phyloP scores from a whole-genome alignment of 257 asterid species.

The Prunella vulgaris region DNA sequence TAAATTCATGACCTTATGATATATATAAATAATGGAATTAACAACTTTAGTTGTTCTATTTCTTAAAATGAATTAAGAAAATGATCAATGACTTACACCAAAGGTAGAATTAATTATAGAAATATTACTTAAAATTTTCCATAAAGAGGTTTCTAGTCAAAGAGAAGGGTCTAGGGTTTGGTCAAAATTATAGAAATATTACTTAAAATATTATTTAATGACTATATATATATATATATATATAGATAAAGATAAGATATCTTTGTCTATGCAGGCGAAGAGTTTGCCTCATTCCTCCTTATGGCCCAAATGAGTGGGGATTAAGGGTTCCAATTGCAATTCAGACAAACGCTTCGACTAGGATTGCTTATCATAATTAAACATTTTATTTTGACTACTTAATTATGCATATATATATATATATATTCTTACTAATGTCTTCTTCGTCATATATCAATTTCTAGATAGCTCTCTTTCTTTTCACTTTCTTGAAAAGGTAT shows the following conservation, averaged over 20 bases:
- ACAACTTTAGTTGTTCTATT: no score
- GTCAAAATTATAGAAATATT: not conserved
- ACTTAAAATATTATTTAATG: not conserved
- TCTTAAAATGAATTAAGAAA: no score
- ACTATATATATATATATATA: no score
- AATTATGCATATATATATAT: not conserved
- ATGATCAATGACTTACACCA: not conserved
- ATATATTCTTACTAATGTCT: not conserved
- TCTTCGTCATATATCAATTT: not conserved
- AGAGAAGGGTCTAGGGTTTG: no score
- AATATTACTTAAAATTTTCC: not conserved
- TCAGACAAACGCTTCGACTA: constrained; percentile 49
- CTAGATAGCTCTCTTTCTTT: constrained; percentile 5
- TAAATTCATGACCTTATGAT: no score
- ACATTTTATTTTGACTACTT: not conserved
- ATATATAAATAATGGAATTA: no score
- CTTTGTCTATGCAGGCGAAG: constrained; percentile 46
- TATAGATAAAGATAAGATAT: constrained; percentile 34
- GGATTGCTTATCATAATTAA: not conserved
- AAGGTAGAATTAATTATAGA: not conserved
- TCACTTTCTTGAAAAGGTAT: constrained; percentile 12
- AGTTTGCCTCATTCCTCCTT: constrained; percentile 34
- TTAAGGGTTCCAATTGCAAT: constrained; percentile 30
- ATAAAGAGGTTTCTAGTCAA: no score
- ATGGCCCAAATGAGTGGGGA: constrained; percentile 29